phyloP scores from a whole-genome alignment of 108 stramenopile genomes.

The Schizochytrium sp. region DNA sequence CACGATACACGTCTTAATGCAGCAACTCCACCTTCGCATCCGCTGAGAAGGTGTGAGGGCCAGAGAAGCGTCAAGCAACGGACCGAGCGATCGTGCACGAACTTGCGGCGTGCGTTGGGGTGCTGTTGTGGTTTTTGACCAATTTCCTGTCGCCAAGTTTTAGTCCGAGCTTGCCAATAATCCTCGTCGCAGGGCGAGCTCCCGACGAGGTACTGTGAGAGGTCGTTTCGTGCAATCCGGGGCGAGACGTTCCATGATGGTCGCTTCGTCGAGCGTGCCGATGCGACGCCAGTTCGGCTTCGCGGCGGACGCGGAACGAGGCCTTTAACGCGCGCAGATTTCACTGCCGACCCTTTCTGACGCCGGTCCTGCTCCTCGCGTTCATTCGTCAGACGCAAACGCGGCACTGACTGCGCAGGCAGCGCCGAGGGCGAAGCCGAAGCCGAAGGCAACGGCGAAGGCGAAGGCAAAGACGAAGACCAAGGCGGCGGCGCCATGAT shows the following conservation, averaged over 20 bases:
- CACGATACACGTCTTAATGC: neutral
- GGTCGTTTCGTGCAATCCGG: neutral
- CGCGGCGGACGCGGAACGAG: neutral
- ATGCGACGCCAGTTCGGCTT: neutral
- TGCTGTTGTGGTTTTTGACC: neutral
- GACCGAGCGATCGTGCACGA: neutral
- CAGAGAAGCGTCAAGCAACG: neutral
- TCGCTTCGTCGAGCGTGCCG: neutral
- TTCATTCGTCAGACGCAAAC: too few relatives aligned
- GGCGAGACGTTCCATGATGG: neutral
- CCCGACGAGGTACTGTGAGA: neutral
- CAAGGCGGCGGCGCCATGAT: too few relatives aligned
- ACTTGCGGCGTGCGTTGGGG: neutral
- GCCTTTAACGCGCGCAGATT: too few relatives aligned
- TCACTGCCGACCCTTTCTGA: too few relatives aligned
- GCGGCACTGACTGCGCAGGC: too few relatives aligned
- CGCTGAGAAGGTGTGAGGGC: neutral
- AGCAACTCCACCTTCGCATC: neutral
- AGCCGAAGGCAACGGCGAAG: too few relatives aligned
- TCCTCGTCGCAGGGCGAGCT: neutral
- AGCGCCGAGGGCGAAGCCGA: too few relatives aligned
- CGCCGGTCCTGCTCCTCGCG: too few relatives aligned
- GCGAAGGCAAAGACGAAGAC: too few relatives aligned
- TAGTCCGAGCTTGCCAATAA: neutral
- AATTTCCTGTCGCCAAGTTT: neutral